Base-by-base conservation (phyloP, 2,329 filamentous ascomycete species). In the Trichoderma atrobrunneum region DNA sequence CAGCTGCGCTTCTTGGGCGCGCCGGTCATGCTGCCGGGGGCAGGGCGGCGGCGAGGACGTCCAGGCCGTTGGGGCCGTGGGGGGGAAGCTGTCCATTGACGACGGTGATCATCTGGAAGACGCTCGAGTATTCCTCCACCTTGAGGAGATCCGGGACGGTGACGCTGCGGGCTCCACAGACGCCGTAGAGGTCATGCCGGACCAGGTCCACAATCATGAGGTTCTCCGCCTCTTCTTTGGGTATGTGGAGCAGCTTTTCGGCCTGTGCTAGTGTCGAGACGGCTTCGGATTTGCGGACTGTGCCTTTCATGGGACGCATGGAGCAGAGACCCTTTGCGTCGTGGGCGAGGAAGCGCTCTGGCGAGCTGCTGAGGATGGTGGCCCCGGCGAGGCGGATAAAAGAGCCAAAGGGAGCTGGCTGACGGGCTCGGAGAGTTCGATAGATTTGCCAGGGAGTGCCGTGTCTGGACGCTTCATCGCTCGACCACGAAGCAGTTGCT, bases 151-250 rank as follows among this genome's bases (percentile, higher is more conserved):
- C 91, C 16, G 91, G 89, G 1, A 97, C 94, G 7, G 83, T 80
- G 1, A 98, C 94, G 72, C 88, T 88, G 0, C 90, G 91, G 1
- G 92, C 87, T 6, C 93, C 93, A 73, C 92, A 93, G 10, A 97
- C 90, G n/a, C 91, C 90, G 80, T 97, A 92, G 14, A 98, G 85
- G 80, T 98, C 95, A 78, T 98, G 95, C 0, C 95, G 89, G n/a
- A 98, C 96, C 1, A 98, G 86, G 80, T 98, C 95, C 3, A 97
- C 95, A 77, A 98, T 98, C 96, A 98, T 98, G 28, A 98, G 87
- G 78, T 98, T 98, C 84, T 98, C 95, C 0, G 95, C 95, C 77
- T 93, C 91, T 81, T 98, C 96, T 80, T 98, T 98, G 26, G 93
- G 91, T 0, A 93, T 88, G 72, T 91, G 89, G 16, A 98, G 87